Evolutionary conservation across 257 asterid genomes (phyloP), one percentile per base, ranked within the genome.

Genomic region (Parsonsia alboflavescens): DNA sequence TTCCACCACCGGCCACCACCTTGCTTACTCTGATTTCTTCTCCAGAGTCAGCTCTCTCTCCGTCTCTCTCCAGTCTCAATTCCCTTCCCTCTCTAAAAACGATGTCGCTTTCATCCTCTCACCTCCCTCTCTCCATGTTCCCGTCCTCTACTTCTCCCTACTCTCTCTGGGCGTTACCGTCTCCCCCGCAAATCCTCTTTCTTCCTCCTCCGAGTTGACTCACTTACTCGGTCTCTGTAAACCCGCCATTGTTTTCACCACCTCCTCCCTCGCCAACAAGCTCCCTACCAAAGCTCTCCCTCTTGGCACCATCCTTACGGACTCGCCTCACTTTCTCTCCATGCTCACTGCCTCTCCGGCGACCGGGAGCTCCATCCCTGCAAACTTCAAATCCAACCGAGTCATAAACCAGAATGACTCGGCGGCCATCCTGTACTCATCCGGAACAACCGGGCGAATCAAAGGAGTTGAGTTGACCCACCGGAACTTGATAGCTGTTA

Each of bases 371-470:
- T 52, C 56, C 0, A 6, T 30, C 12, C 7, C 61, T 61, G 28
- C 66, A 30, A 41, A 75, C 30, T 6, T 2, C 21, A 19, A 59
- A 56, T 0, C 0, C 63, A 70, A 76, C 67, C 77, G 83, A 61
- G 84, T 63, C 2, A 79, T 91, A 39, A 36, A 63, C 13, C 98
- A 93, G 75, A 72, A 82, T 17, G 89, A 84, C 73, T 28, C 89
- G 6, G 97, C 98, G 5, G 93, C 92, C 15, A 82, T 93, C 59
- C 90, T 93, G 0, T 93, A 86, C 89, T 93, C 98, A 0, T 93
- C 98, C 36, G 98, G 98, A 36, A 93, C 98, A 36, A 93, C 97
- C 50, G 98, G 98, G 2, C 81, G 76, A 52, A 88, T 84, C 15
- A 91, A 91, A 45, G 98, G 97, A 6, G 98, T 93, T 10, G 87